These are phyloP conservation scores for Drosera spatulata DNA, from an alignment of 179 eudicot genomes.

Conservation along the genomic window DNA sequence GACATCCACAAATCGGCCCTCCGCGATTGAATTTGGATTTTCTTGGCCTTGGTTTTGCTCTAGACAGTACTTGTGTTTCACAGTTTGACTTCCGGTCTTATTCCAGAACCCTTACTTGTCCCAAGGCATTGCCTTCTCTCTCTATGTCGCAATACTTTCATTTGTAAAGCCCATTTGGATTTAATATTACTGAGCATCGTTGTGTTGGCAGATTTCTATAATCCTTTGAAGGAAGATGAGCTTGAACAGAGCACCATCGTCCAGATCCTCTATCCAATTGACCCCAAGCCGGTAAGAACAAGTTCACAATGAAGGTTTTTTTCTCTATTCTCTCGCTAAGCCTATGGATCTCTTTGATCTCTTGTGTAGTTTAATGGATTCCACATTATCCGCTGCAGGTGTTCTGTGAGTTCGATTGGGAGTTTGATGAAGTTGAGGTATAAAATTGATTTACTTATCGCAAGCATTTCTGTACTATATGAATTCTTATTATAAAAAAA, in stretches of 20 bases:
- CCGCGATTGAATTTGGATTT: too few relatives aligned
- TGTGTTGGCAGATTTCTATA: slow-evolving; percentile 64
- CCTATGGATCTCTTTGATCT: neutral
- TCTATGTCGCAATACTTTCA: too few relatives aligned
- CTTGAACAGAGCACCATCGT: slow-evolving; percentile 78
- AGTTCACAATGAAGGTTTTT: neutral
- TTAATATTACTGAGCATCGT: slow-evolving; percentile 5
- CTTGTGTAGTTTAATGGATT: neutral
- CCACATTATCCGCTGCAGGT: slow-evolving; percentile 33
- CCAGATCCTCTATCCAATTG: slow-evolving; percentile 47
- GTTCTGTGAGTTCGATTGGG: slow-evolving; percentile 90
- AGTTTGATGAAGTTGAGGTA: slow-evolving; percentile 90
- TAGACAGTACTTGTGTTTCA: too few relatives aligned
- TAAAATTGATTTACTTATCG: neutral
- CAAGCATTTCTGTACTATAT: neutral
- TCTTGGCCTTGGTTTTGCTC: too few relatives aligned
- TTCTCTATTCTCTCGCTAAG: neutral
- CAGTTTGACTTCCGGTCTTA: too few relatives aligned
- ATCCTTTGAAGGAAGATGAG: slow-evolving; percentile 82
- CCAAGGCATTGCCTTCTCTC: too few relatives aligned
- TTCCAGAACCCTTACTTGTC: too few relatives aligned
- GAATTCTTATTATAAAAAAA: too few relatives aligned
- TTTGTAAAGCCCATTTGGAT: too few relatives aligned
- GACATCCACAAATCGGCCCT: too few relatives aligned
- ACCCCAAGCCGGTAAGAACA: slow-evolving; percentile 62